These are phyloP conservation scores for Smithsoniella earleae DNA, from an alignment of 163 green algal genomes.

Conservation along the genomic window DNA sequence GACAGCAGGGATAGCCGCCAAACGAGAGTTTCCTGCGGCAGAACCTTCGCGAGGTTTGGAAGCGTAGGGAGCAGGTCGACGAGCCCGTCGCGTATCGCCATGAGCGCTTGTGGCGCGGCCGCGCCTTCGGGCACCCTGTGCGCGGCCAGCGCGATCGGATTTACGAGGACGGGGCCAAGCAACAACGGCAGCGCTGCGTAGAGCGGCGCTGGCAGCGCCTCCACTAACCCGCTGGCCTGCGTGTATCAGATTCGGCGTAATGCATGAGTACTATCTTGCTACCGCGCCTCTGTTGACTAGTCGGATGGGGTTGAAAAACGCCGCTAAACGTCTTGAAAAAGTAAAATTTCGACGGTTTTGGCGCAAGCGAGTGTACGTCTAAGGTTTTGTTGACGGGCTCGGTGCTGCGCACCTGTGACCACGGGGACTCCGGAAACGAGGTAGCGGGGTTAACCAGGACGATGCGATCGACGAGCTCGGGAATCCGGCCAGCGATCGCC, in stretches of 20 bases:
- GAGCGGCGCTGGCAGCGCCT: conserved; percentile 41
- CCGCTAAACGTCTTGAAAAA: too few species aligned
- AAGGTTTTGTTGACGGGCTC: too few species aligned
- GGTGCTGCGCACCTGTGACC: conserved; percentile 60
- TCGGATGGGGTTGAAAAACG: too few species aligned
- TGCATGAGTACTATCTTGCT: too few species aligned
- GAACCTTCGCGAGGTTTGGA: conserved; percentile 50
- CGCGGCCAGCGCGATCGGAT: conserved; percentile 61
- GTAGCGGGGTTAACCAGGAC: conserved; percentile 85
- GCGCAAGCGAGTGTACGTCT: too few species aligned
- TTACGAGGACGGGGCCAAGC: conserved; percentile 69
- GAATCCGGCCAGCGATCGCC: conserved; percentile 48
- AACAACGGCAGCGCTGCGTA: conserved; percentile 68
- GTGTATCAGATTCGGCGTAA: too few species aligned
- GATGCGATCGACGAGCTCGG: conserved; percentile 48
- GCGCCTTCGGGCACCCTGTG: conserved; percentile 18
- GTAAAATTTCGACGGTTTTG: too few species aligned
- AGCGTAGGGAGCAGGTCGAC: conserved; percentile 57
- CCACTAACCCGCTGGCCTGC: background rate
- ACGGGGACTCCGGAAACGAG: conserved; percentile 56
- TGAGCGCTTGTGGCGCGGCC: conserved; percentile 27
- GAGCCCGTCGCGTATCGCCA: conserved; percentile 39
- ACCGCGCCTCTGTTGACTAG: too few species aligned
- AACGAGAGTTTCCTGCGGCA: conserved; percentile 65
- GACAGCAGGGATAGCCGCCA: conserved; percentile 71